Evolutionary conservation across 768 basidiomycete species (phyloP).

Genomic region (Pulveroboletus sp.): DNA sequence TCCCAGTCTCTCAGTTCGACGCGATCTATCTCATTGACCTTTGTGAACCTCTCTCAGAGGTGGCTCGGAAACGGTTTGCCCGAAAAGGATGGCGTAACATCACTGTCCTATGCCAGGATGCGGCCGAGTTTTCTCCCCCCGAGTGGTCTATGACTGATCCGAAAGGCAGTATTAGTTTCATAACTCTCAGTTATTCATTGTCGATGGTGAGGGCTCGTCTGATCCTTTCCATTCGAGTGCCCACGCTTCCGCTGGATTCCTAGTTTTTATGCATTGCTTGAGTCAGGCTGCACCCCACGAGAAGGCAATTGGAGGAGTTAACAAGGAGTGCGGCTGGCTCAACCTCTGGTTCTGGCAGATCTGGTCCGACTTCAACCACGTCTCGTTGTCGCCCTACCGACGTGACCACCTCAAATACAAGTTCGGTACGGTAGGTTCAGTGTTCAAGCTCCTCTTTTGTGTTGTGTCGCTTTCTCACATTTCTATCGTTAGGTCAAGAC

Average conservation of each 20-base stretch:
- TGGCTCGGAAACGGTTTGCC: slow-evolving; percentile 65
- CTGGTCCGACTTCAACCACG: slow-evolving; percentile 58
- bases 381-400: slow-evolving; percentile 52
- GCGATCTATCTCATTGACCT: slow-evolving; percentile 70
- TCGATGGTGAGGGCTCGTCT: slow-evolving; percentile 44
- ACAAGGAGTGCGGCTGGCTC: slow-evolving; percentile 59
- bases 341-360: slow-evolving; percentile 78
- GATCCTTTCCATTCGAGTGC: neutral
- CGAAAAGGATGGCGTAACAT: slow-evolving; percentile 72
- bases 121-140: slow-evolving; percentile 60
- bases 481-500: slow-evolving; percentile 44
- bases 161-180: slow-evolving; percentile 51
- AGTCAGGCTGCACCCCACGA: slow-evolving; percentile 56
- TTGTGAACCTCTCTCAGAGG: slow-evolving; percentile 65
- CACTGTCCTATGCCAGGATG: slow-evolving; percentile 68
- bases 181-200: slow-evolving; percentile 54
- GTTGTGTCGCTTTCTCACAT: neutral
- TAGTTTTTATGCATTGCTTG: slow-evolving; percentile 61
- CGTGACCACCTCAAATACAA: slow-evolving; percentile 74
- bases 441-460: neutral
- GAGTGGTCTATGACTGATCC: slow-evolving; percentile 50
- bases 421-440: slow-evolving; percentile 58
- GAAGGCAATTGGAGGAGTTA: slow-evolving; percentile 58
- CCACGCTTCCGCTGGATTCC: slow-evolving; percentile 46
- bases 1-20: slow-evolving; percentile 57